Base-by-base conservation (phyloP, 2,329 filamentous ascomycete species). In the Thermothelomyces thermophilus region DNA sequence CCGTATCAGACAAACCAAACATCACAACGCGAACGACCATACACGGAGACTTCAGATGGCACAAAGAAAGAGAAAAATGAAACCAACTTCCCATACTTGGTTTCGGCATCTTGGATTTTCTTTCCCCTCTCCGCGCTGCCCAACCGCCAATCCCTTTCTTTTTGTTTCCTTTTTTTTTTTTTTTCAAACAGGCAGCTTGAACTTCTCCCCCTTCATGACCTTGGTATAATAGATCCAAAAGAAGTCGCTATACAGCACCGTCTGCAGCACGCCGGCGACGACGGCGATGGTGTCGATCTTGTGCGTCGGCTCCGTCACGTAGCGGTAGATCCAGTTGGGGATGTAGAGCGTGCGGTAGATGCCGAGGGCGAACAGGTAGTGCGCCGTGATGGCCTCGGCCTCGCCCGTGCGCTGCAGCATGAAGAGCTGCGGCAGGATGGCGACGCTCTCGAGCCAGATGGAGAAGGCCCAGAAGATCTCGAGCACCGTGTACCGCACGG, bases 151-250 rank as follows among this genome's bases (percentile, higher is more conserved):
- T 31, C 30, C 30, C 30, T 14, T 31, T 9, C 30, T 31, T 31
- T n/a, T n/a, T n/a, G 9, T 5, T n/a, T 14, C 8, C 16, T 35
- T 14, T 9, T n/a, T 16, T 6, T 14, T 16, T 11, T 8, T 33
- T 8, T 36, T 59, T 75, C 80, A 91, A 58, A 91, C 87, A 2
- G 87, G 87, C 52, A 91, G 75, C 69, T 89, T 87, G 69, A 91
- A 91, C 74, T 88, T 90, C 76, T 88, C 87, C 61, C 87, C 87
- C 74, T 90, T 88, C 71, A 90, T 73, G 41, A 91, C 85, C 83
- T 96, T 97, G 53, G 86, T 95, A 73, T 96, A 98, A 75, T 98
- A 98, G 64, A 98, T 91, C 78, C 90, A 98, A 80, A 98, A 98
- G 75, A 98, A 98, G 73, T 98, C 93, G 56, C 89, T 95, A 74